Evolutionary conservation across 2,329 filamentous ascomycete genomes (phyloP).

Genomic region (Monilinia aucupariae): DNA sequence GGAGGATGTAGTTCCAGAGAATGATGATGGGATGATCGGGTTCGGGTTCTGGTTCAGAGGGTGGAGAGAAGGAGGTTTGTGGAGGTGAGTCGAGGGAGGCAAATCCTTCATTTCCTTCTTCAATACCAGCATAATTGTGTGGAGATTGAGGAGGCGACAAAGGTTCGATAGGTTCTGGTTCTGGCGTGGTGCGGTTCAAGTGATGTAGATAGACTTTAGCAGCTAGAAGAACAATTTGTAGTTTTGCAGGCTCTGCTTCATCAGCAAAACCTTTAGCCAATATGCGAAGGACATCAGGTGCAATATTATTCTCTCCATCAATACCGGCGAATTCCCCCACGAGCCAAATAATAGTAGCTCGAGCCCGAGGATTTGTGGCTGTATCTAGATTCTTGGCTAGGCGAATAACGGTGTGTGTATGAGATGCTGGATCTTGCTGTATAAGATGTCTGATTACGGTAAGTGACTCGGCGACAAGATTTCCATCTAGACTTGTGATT

Average conservation of each 20-base stretch:
- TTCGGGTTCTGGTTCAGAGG: constrained; percentile 23
- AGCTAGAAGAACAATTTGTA: constrained; percentile 85
- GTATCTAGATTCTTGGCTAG: constrained; percentile 88
- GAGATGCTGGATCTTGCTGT: constrained; percentile 76
- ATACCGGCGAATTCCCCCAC: constrained; percentile 88
- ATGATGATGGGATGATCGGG: constrained; percentile 62
- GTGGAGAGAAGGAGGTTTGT: constrained; percentile 22
- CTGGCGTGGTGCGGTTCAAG: constrained; percentile 58
- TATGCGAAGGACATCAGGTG: constrained; percentile 85
- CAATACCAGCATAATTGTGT: constrained; percentile 25
- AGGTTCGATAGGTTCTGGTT: constrained; percentile 34
- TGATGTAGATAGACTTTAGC: constrained; percentile 97
- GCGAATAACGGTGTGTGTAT: constrained; percentile 79
- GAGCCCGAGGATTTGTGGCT: constrained; percentile 77
- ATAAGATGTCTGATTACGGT: constrained; percentile 95
- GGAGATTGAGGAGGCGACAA: constrained; percentile 23
- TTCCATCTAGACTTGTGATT: constrained; percentile 81
- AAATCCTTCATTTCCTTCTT: constrained; percentile 29
- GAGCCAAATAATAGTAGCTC: constrained; percentile 95
- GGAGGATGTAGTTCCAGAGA: constrained; percentile 78
- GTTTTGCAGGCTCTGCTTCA: constrained; percentile 80
- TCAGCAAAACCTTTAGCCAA: constrained; percentile 77
- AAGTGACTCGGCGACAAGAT: constrained; percentile 82
- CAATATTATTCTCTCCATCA: constrained; percentile 79
- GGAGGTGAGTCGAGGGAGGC: constrained; percentile 23